Evolutionary conservation across 2,329 filamentous ascomycete species (phyloP).

Genomic region (Emericellopsis cladophorae): DNA sequence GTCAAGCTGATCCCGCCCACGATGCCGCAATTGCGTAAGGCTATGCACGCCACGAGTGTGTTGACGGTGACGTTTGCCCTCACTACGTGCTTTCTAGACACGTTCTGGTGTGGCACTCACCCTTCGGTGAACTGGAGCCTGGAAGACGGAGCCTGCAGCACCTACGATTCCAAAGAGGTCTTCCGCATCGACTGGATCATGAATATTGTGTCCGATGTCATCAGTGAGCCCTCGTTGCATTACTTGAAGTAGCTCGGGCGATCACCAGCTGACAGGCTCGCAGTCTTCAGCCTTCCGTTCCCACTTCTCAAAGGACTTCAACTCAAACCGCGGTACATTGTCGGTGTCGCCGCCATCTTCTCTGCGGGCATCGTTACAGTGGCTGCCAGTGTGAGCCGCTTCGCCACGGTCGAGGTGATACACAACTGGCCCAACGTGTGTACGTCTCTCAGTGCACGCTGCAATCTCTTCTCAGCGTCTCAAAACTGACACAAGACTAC

Average conservation of each 20-base stretch:
- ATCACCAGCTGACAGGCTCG: not conserved
- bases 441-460: conserved; percentile 4
- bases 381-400: conserved; percentile 7
- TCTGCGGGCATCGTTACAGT: conserved; percentile 7
- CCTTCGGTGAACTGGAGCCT: conserved; percentile 14
- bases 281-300: conserved; percentile 9
- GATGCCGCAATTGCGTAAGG: conserved; percentile 10
- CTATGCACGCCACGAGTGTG: conserved; percentile 8
- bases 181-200: conserved; percentile 15
- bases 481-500: not conserved
- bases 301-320: conserved; percentile 6
- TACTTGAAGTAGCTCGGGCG: not conserved
- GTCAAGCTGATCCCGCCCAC: conserved; percentile 13
- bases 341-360: conserved; percentile 7
- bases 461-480: not conserved
- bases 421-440: conserved; percentile 9
- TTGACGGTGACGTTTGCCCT: conserved; percentile 11
- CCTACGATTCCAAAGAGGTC: conserved; percentile 11
- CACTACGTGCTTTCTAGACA: conserved; percentile 13
- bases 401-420: conserved; percentile 8
- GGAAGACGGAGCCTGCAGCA: conserved; percentile 10
- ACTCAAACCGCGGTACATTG: conserved; percentile 6
- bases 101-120: conserved; percentile 15
- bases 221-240: conserved; percentile 4
- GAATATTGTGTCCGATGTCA: conserved; percentile 10